phyloP scores from a whole-genome alignment of 345 rosid genomes.

The Acer saccharum region DNA sequence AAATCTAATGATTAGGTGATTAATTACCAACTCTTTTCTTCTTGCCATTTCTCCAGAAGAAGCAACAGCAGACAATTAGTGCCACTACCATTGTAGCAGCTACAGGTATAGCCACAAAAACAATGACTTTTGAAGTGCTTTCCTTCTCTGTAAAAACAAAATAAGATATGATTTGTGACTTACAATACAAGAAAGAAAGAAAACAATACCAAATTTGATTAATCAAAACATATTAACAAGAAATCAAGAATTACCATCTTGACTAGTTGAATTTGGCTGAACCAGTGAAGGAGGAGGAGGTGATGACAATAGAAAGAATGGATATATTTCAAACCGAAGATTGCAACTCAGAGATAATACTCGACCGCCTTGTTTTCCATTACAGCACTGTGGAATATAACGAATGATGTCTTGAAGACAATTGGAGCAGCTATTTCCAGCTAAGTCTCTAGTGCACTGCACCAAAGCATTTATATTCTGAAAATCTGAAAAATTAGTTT shows the following conservation, averaged over 20 bases:
- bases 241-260: constrained; percentile 19
- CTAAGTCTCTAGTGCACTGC: constrained; percentile 42
- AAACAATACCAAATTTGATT: neutral
- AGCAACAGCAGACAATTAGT: constrained; percentile 21
- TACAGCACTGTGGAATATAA: constrained; percentile 15
- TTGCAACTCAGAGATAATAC: constrained; percentile 32
- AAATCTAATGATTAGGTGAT: neutral
- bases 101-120: constrained; percentile 21
- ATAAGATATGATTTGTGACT: too few relatives aligned
- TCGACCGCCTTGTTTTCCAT: constrained; percentile 20
- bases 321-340: constrained; percentile 36
- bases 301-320: constrained; percentile 21
- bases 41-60: constrained; percentile 23
- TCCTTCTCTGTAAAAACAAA: constrained; percentile 18
- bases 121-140: constrained; percentile 2
- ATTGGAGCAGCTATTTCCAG: constrained; percentile 19
- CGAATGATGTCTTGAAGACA: constrained; percentile 31
- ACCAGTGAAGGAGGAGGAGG: constrained; percentile 15
- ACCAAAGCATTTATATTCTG: constrained; percentile 32
- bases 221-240: neutral
- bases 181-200: neutral
- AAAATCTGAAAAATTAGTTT: constrained; percentile 10
- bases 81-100: constrained; percentile 14
- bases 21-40: constrained; percentile 25
- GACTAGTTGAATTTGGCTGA: constrained; percentile 3